Evolutionary conservation across 2,329 filamentous ascomycete genomes (phyloP).

Genomic region (Epichloe typhina): DNA sequence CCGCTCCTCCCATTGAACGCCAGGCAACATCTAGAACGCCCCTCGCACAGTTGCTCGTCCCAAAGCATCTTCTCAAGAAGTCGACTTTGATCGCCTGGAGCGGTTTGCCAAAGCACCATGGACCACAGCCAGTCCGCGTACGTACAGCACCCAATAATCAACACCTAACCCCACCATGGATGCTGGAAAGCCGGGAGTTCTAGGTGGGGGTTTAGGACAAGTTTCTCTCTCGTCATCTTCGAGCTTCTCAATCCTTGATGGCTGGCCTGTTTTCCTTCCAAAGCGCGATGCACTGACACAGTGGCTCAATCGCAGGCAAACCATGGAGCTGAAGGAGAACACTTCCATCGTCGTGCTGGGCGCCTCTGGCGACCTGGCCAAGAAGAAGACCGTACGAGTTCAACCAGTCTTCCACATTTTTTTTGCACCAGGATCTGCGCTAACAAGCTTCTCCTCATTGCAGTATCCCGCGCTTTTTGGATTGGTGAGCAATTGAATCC

Average conservation of each 20-base stretch:
- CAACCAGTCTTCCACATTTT: constrained; percentile 1
- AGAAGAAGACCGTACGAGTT: constrained; percentile 88
- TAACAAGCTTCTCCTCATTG: constrained; percentile 10
- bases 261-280: not conserved
- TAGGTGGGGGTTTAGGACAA: constrained; percentile 3
- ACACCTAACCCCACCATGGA: constrained; percentile 4
- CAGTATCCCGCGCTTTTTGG: constrained; percentile 96
- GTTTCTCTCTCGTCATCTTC: not conserved
- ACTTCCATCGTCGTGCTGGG: constrained; percentile 93
- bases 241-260: not conserved
- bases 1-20: not conserved
- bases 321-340: constrained; percentile 95
- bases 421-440: constrained; percentile 4
- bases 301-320: constrained; percentile 34
- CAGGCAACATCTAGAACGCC: not conserved
- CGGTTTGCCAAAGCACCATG: constrained; percentile 8
- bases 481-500: constrained; percentile 50
- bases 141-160: constrained; percentile 1
- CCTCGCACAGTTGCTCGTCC: not conserved
- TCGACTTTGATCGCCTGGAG: constrained; percentile 4
- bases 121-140: constrained; percentile 8
- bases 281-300: constrained; percentile 5
- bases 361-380: constrained; percentile 92
- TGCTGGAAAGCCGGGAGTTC: constrained; percentile 4
- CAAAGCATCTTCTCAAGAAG: not conserved